Evolutionary conservation across 495 filamentous ascomycete genomes (phyloP).

Genomic region (Cercophora sp.): DNA sequence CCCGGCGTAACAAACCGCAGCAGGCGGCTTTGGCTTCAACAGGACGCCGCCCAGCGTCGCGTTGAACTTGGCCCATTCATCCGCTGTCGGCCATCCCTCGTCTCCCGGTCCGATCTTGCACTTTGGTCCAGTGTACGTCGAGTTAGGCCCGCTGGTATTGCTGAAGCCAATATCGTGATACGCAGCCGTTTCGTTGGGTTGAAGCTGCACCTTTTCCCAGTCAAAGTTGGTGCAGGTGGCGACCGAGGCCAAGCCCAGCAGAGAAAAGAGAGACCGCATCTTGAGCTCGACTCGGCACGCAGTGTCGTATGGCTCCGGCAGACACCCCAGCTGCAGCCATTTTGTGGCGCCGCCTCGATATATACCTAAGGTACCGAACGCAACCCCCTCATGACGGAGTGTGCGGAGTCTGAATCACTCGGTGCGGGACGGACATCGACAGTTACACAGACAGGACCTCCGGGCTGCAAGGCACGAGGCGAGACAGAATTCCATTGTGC

Average conservation of each 20-base stretch:
- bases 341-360: too few species aligned
- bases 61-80: slow-evolving; percentile 45
- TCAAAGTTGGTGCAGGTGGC: slow-evolving; percentile 16
- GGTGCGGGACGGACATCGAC: background rate
- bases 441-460: background rate
- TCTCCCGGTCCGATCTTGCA: slow-evolving; percentile 53
- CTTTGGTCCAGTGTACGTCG: background rate
- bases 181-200: slow-evolving; percentile 23
- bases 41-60: slow-evolving; percentile 41
- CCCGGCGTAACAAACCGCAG: slow-evolving; percentile 48
- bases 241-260: background rate
- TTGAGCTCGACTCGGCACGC: background rate
- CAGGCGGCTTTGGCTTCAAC: slow-evolving; percentile 48
- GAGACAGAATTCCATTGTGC: background rate
- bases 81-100: slow-evolving; percentile 38
- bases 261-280: background rate
- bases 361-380: background rate
- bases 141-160: slow-evolving; percentile 14
- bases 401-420: background rate
- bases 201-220: slow-evolving; percentile 30
- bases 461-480: background rate
- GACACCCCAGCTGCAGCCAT: too few species aligned
- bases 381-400: background rate
- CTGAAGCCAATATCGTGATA: slow-evolving; percentile 36
- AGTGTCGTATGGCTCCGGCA: background rate